Conservation (phyloP, 176 grass and related monocot species). For the Puya raimondii region DNA sequence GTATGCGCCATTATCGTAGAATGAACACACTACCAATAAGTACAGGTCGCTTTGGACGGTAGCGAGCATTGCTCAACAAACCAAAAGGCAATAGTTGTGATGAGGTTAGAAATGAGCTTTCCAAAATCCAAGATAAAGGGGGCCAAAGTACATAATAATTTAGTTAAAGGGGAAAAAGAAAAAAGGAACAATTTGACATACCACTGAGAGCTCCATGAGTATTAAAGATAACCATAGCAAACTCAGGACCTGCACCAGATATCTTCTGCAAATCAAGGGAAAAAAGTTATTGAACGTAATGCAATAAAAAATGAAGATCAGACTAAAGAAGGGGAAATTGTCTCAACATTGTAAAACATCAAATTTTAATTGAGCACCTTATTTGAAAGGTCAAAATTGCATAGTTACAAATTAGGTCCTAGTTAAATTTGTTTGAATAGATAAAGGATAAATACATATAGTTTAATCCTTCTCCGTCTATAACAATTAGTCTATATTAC, state of each 20-base stretch:
- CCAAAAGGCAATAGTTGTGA: background rate
- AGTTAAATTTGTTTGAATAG: no score
- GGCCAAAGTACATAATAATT: background rate
- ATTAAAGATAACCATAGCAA: constrained; percentile 78
- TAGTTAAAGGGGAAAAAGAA: constrained; percentile 7
- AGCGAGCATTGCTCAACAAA: background rate
- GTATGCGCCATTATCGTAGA: background rate
- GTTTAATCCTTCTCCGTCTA: no score
- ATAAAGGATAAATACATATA: no score
- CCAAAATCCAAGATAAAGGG: background rate
- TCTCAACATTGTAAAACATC: background rate
- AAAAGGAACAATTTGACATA: constrained; percentile 21
- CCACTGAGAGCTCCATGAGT: constrained; percentile 70
- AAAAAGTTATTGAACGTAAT: background rate
- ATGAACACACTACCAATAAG: no score
- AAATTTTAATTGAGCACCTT: no score
- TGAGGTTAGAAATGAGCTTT: background rate
- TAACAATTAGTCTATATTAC: no score
- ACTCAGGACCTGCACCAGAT: constrained; percentile 37
- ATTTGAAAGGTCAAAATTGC: no score
- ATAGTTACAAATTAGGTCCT: no score
- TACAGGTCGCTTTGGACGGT: no score
- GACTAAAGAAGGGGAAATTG: constrained; percentile 6
- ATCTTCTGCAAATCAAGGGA: constrained; percentile 41
- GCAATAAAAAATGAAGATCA: constrained; percentile 13